phyloP scores from a whole-genome alignment of 2,329 filamentous ascomycete genomes.

The Fusarium veterinarium region DNA sequence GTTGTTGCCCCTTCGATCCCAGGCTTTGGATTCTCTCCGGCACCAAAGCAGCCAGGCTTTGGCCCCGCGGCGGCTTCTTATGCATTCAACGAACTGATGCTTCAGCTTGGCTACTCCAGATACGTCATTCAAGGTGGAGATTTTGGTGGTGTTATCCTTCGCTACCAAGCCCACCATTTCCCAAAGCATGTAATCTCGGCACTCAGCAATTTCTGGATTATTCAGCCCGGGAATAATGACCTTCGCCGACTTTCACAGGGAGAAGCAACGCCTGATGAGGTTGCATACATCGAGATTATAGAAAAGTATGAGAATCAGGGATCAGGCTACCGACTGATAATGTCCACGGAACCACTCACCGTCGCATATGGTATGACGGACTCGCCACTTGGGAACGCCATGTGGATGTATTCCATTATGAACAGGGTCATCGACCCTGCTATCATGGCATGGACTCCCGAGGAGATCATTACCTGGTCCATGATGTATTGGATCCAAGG shows the following conservation, averaged over 20 bases:
- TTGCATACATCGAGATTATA: background rate
- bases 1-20: background rate
- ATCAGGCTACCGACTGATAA: background rate
- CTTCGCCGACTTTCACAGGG: background rate
- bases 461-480: background rate
- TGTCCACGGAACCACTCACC: background rate
- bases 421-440: background rate
- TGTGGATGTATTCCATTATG: background rate
- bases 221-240: background rate
- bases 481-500: constrained; percentile 3
- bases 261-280: background rate
- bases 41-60: background rate
- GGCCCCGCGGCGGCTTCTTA: background rate
- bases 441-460: background rate
- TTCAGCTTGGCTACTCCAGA: background rate
- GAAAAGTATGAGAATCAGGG: background rate
- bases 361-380: background rate
- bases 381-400: background rate
- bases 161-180: background rate
- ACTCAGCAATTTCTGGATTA: background rate
- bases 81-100: background rate
- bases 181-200: background rate
- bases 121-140: constrained; percentile 2
- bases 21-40: background rate
- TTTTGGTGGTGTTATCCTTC: background rate